A percentile compares a stretch with the other conserved stretches of the same genome.
These are phyloP conservation scores for Nymphaea colorata DNA, from an alignment of 164 flowering plant genomes.

Conservation along the genomic window DNA sequence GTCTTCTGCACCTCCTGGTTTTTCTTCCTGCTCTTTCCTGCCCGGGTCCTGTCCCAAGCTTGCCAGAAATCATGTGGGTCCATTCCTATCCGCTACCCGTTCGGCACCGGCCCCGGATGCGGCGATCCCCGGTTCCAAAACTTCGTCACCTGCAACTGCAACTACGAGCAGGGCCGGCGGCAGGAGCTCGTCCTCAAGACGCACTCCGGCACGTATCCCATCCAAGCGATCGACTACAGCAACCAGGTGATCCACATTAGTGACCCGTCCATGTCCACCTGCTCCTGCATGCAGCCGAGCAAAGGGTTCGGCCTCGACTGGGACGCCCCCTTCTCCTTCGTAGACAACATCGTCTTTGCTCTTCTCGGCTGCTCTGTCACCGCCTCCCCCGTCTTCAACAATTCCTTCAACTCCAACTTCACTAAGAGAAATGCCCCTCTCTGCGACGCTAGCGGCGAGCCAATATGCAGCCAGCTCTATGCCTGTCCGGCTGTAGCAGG, in stretches of 20 bases:
- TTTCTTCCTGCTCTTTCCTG: slow-evolving; percentile 10
- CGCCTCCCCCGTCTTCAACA: slow-evolving; percentile 39
- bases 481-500: slow-evolving; percentile 36
- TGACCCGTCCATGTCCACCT: slow-evolving; percentile 68
- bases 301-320: slow-evolving; percentile 66
- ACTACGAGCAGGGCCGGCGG: slow-evolving; percentile 5
- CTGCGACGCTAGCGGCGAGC: slow-evolving; percentile 32
- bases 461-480: slow-evolving; percentile 44
- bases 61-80: slow-evolving; percentile 46
- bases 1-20: slow-evolving; percentile 10
- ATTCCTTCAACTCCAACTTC: slow-evolving; percentile 6
- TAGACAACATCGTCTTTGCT: slow-evolving; percentile 41
- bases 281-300: slow-evolving; percentile 42
- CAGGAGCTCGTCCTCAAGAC: slow-evolving; percentile 35
- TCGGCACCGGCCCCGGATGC: slow-evolving; percentile 57
- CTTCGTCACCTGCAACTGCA: slow-evolving; percentile 27
- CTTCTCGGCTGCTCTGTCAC: slow-evolving; percentile 46
- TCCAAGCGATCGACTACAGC: slow-evolving; percentile 41
- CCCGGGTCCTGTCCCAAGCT: slow-evolving; percentile 22
- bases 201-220: slow-evolving; percentile 52
- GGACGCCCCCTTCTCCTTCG: slow-evolving; percentile 62
- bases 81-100: slow-evolving; percentile 39
- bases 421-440: slow-evolving; percentile 16
- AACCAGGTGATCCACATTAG: slow-evolving; percentile 32
- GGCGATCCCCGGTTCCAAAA: slow-evolving; percentile 58